These are phyloP conservation scores for Penicillium sp. DNA, from an alignment of 2,329 filamentous ascomycete species.

Conservation along the genomic window DNA sequence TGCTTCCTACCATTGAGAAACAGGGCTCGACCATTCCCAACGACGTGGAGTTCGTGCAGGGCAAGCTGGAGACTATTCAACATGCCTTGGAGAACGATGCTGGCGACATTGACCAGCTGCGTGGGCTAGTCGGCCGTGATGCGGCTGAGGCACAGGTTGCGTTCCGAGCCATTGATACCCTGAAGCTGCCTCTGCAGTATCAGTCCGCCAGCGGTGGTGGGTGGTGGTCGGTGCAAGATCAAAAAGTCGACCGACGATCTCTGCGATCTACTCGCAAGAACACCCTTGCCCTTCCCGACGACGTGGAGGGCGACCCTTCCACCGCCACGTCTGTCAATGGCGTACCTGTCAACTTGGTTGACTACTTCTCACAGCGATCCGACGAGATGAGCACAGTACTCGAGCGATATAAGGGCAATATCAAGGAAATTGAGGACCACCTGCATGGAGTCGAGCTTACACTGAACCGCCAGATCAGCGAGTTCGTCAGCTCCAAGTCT, in stretches of 20 bases:
- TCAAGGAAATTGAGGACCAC: constrained; percentile 65
- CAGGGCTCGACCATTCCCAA: constrained; percentile 63
- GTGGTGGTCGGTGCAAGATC: constrained; percentile 42
- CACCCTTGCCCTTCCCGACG: constrained; percentile 48
- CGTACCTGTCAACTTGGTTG: constrained; percentile 59
- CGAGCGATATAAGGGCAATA: constrained; percentile 56
- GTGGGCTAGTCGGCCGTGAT: constrained; percentile 61
- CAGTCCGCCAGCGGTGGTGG: constrained; percentile 49
- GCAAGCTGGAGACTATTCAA: constrained; percentile 63
- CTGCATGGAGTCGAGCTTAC: constrained; percentile 62
- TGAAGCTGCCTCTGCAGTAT: constrained; percentile 66
- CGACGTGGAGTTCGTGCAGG: constrained; percentile 63
- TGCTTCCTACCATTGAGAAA: constrained; percentile 61
- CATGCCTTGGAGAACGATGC: constrained; percentile 63
- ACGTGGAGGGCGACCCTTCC: constrained; percentile 41
- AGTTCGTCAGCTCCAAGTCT: constrained; percentile 46
- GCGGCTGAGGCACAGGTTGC: constrained; percentile 67
- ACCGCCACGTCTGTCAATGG: constrained; percentile 47
- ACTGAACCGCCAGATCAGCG: constrained; percentile 59
- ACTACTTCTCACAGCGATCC: constrained; percentile 62
- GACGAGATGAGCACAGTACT: constrained; percentile 62
- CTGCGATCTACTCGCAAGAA: constrained; percentile 42
- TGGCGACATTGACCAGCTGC: constrained; percentile 56
- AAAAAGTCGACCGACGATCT: constrained; percentile 39
- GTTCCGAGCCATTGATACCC: constrained; percentile 71